Evolutionary conservation across 352 stramenopile species (phyloP).

Genomic region (Phytopythium ostracodes): DNA sequence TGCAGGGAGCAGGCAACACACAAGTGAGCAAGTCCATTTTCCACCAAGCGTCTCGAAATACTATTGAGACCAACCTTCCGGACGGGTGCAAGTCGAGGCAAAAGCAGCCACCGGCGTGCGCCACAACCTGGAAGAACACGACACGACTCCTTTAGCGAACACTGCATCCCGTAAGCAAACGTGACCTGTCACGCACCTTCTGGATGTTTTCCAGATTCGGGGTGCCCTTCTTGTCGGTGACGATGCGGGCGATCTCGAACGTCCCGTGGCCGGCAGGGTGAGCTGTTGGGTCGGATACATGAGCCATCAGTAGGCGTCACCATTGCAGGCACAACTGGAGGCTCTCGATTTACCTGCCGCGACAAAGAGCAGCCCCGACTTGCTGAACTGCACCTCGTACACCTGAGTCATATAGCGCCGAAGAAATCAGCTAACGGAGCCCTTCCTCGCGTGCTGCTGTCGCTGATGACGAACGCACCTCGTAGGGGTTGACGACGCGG

Average conservation of each 20-base stretch:
- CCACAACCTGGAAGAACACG: constrained; percentile 38
- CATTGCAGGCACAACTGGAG: background rate
- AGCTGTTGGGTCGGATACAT: constrained; percentile 15
- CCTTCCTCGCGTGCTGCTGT: too few species aligned
- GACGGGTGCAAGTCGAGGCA: constrained; percentile 75
- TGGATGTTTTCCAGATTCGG: constrained; percentile 82
- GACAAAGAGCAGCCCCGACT: constrained; percentile 74
- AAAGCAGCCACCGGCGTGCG: constrained; percentile 79
- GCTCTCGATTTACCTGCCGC: constrained; percentile 31
- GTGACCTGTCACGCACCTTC: constrained; percentile 35
- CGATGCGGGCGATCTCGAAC: constrained; percentile 82
- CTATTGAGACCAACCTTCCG: constrained; percentile 44
- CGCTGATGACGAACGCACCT: constrained; percentile 32
- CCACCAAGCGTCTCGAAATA: background rate
- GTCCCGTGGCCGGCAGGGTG: constrained; percentile 72
- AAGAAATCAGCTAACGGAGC: too few species aligned
- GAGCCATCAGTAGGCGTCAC: background rate
- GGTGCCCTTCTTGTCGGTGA: constrained; percentile 69
- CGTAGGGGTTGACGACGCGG: constrained; percentile 76
- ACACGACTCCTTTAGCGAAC: constrained; percentile 1
- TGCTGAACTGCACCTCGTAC: constrained; percentile 83
- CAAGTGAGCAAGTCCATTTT: background rate
- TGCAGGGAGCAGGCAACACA: constrained; percentile 13
- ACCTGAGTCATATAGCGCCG: constrained; percentile 17
- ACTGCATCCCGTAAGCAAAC: background rate